Base-by-base conservation (phyloP, 129 eudicot species). In the Tagetes erecta region DNA sequence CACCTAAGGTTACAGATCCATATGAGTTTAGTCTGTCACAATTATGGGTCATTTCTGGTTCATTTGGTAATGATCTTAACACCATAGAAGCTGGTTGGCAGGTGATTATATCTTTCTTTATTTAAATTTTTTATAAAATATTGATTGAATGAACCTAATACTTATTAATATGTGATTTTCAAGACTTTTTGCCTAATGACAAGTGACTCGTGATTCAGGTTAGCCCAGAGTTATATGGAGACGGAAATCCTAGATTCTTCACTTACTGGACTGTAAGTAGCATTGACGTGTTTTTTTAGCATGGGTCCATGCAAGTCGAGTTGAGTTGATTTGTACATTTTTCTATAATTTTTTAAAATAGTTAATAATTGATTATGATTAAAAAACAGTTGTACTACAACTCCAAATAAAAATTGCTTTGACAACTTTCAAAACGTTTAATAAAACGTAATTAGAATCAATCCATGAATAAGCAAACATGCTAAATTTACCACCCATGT, bases 51-150 rank as follows among this genome's bases (percentile, higher is more conserved):
- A 91, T 91, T 44, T 91, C 99, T 8, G 99, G 99, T 64, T 80
- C 96, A 41, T 94, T 94, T 81, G 99, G 97, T 36, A 78, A 94
- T 86, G 99, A 94, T 80, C 99, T 94, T 36, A 94, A 94, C 74
- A 94, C 99, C 74, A 94, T 94, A 47, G 99, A 94, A 86, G 99
- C 99, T 40, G 99, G 99, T 42, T 94, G 99, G 99, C 99, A 94
- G 99, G 99, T 87, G 76, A 60, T 12, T 10, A 59, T 60, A 60
- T 11, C 2, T 27, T 2, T 11, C 12, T 34, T 60, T 8, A 3
- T 60, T 62, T 36, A 20, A 62, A 5, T 11, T 62, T 8, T 59
- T 3, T 1, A 31, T 51, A 34, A 59, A 34, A 59, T 10, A 9
- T 1, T 33, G 41, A 59, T 59, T 58, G 34, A 31, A 8, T 58